phyloP scores from a whole-genome alignment of 2,329 filamentous ascomycete species.

The Periconia digitata region DNA sequence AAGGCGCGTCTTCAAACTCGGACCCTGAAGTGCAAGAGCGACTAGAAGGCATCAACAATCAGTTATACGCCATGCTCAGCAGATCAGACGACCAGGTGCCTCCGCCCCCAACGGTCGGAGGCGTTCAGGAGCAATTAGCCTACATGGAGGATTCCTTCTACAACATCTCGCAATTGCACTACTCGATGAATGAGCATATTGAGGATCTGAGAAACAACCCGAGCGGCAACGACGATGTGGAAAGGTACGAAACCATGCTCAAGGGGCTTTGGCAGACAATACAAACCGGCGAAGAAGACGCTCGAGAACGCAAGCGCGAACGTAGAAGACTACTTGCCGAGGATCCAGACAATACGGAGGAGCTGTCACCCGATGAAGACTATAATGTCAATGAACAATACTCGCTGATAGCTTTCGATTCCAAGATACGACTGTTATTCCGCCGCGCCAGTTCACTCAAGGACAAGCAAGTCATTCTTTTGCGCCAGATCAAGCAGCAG shows the following conservation, averaged over 20 bases:
- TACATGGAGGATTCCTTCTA: slow-evolving; percentile 67
- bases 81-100: slow-evolving; percentile 53
- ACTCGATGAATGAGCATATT: slow-evolving; percentile 31
- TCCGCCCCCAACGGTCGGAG: slow-evolving; percentile 60
- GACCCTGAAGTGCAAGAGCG: slow-evolving; percentile 43
- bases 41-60: slow-evolving; percentile 58
- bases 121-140: slow-evolving; percentile 66
- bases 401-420: slow-evolving; percentile 73
- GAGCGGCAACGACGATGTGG: slow-evolving; percentile 19
- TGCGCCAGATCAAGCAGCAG: slow-evolving; percentile 93
- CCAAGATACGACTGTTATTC: slow-evolving; percentile 78
- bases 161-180: slow-evolving; percentile 40
- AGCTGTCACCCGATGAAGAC: slow-evolving; percentile 63
- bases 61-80: slow-evolving; percentile 55
- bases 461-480: slow-evolving; percentile 85
- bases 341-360: slow-evolving; percentile 61
- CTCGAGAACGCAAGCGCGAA: slow-evolving; percentile 41
- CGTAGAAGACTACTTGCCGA: slow-evolving; percentile 46
- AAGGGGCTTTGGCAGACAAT: slow-evolving; percentile 58
- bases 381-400: slow-evolving; percentile 63
- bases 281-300: slow-evolving; percentile 44
- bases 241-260: slow-evolving; percentile 54
- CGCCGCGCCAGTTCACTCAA: slow-evolving; percentile 74
- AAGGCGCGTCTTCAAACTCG: slow-evolving; percentile 23
- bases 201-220: slow-evolving; percentile 26